Evolutionary conservation across 2,329 filamentous ascomycete species (phyloP).

Genomic region (Akanthomyces lecanii): DNA sequence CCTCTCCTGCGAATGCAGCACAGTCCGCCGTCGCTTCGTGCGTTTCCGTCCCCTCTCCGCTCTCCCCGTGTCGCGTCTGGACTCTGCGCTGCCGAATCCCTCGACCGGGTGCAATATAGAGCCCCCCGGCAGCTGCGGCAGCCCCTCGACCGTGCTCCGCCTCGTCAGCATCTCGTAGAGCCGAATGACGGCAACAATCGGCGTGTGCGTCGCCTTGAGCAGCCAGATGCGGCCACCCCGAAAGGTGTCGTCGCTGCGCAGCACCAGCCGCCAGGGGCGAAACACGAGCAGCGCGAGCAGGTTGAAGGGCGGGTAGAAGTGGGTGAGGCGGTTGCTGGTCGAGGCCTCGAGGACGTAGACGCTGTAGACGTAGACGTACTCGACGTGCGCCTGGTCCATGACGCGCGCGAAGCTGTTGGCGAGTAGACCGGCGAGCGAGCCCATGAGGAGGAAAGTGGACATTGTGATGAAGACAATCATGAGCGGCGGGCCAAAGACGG

Average conservation of each 20-base stretch:
- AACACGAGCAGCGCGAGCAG: constrained; percentile 68
- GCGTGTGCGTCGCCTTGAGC: constrained; percentile 60
- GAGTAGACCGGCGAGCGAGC: constrained; percentile 72
- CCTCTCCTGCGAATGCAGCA: constrained; percentile 18
- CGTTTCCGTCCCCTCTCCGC: not conserved
- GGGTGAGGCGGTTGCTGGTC: constrained; percentile 63
- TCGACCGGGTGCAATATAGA: not conserved
- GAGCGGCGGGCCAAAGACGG: constrained; percentile 54
- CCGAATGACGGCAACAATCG: constrained; percentile 65
- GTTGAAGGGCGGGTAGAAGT: constrained; percentile 70
- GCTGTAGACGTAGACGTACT: constrained; percentile 74
- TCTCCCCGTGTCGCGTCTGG: not conserved
- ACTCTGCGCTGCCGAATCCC: not conserved
- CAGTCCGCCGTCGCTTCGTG: not conserved
- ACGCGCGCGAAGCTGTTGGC: constrained; percentile 69
- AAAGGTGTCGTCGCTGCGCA: constrained; percentile 59
- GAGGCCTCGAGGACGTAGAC: constrained; percentile 63
- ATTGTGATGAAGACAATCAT: constrained; percentile 73
- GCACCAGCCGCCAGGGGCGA: constrained; percentile 65
- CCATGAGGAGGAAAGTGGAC: constrained; percentile 74
- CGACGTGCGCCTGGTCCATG: constrained; percentile 62
- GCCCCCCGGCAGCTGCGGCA: not conserved
- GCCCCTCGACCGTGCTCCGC: constrained; percentile 17
- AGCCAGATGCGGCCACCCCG: constrained; percentile 58
- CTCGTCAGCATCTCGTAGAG: constrained; percentile 56